Evolutionary conservation across 768 basidiomycete genomes (phyloP).

Genomic region (Boletus vermiculosoides): DNA sequence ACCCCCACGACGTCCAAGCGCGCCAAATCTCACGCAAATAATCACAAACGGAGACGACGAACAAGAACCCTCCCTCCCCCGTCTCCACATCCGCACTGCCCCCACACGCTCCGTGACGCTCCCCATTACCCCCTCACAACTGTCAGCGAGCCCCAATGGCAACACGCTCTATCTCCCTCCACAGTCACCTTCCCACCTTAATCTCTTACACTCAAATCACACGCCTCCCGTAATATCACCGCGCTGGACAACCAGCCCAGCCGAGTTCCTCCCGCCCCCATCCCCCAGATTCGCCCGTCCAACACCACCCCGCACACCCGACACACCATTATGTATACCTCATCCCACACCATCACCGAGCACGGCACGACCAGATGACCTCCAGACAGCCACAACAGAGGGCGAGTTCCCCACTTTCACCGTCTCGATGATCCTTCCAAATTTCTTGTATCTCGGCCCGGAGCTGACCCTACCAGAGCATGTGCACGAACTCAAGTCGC

Average conservation of each 20-base stretch:
- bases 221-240: constrained; percentile 52
- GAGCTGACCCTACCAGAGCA: constrained; percentile 77
- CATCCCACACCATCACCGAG: constrained; percentile 46
- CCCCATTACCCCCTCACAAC: constrained; percentile 40
- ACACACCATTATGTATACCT: constrained; percentile 35
- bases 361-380: constrained; percentile 59
- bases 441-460: constrained; percentile 89
- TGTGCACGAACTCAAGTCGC: constrained; percentile 63
- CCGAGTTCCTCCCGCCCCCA: constrained; percentile 41
- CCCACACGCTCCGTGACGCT: constrained; percentile 61
- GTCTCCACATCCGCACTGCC: constrained; percentile 58
- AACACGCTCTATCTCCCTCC: constrained; percentile 27
- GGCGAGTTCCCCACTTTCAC: constrained; percentile 66
- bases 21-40: constrained; percentile 58
- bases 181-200: constrained; percentile 60
- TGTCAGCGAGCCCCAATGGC: constrained; percentile 19
- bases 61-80: constrained; percentile 44
- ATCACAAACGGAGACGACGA: constrained; percentile 55
- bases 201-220: constrained; percentile 56
- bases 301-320: constrained; percentile 40
- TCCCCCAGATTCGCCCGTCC: constrained; percentile 25
- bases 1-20: constrained; percentile 58
- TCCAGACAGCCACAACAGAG: constrained; percentile 23
- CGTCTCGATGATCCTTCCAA: constrained; percentile 89
- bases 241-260: constrained; percentile 36